phyloP scores from a whole-genome alignment of 208 protist genomes.

The Trypanosoma vivax region DNA sequence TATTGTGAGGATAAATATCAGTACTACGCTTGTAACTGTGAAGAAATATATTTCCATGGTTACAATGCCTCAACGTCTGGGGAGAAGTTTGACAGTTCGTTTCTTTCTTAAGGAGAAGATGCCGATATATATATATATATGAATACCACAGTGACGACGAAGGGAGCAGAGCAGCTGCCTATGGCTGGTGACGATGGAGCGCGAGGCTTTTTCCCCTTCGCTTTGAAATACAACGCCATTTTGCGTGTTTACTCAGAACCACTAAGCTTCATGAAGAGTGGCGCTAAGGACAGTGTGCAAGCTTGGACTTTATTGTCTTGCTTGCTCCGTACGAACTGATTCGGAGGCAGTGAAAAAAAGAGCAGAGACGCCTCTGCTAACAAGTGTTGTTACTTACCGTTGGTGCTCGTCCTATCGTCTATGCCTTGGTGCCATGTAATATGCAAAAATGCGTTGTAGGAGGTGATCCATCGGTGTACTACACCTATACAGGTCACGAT shows the following conservation, averaged over 20 bases:
- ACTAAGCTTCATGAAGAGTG: not conserved
- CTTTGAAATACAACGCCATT: constrained; percentile 42
- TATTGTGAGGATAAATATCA: constrained; percentile 50
- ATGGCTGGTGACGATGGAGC: constrained; percentile 27
- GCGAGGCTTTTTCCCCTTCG: constrained; percentile 37
- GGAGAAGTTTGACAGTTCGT: not conserved
- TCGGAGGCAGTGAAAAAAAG: not conserved
- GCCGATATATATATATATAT: constrained; percentile 21
- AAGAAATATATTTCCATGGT: constrained; percentile 36
- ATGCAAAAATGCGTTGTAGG: constrained; percentile 65
- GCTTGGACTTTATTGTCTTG: not conserved
- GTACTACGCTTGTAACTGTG: constrained; percentile 51
- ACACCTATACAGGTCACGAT: constrained; percentile 42
- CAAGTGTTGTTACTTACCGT: constrained; percentile 7
- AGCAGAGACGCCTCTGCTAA: not conserved
- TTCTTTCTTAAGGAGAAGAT: constrained; percentile 1
- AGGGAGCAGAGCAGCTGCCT: constrained; percentile 20
- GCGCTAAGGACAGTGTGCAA: constrained; percentile 5
- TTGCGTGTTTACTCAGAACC: constrained; percentile 32
- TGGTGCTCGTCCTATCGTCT: constrained; percentile 54
- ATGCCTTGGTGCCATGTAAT: constrained; percentile 65
- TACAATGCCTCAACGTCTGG: not conserved
- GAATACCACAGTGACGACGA: constrained; percentile 19
- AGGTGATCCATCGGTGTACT: constrained; percentile 59
- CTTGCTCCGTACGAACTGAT: too few species aligned